These are phyloP conservation scores for Picochlorum sp. DNA, from an alignment of 139 green algal genomes.

Conservation along the genomic window DNA sequence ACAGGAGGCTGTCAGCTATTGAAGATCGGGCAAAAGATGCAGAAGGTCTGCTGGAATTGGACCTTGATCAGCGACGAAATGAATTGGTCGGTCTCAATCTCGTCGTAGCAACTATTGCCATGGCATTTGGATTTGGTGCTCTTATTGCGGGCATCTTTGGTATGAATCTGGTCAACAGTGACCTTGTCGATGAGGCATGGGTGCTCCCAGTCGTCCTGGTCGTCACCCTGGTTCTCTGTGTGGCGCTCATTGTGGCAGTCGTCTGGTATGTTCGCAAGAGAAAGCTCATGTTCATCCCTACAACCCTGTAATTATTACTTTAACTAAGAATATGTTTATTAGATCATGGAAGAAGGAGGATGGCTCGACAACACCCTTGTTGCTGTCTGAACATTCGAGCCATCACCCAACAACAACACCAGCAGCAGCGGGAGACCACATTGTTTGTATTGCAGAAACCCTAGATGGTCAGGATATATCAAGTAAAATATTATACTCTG, in stretches of 20 bases:
- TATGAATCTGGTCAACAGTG: conserved; percentile 25
- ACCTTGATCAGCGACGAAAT: conserved; percentile 38
- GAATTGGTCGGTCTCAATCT: conserved; percentile 41
- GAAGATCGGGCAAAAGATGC: conserved; percentile 23
- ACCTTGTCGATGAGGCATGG: conserved; percentile 14
- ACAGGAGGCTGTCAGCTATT: conserved; percentile 21
- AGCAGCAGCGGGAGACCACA: too few relatives aligned
- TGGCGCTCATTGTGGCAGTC: conserved; percentile 2
- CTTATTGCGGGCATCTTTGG: conserved; percentile 22
- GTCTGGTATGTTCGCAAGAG: conserved; percentile 9
- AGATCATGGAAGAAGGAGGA: too few relatives aligned
- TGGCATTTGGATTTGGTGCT: conserved; percentile 17
- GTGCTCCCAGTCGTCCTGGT: conserved; percentile 7
- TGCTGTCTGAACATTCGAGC: too few relatives aligned
- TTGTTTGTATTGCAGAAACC: too few relatives aligned
- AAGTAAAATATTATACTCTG: too few relatives aligned
- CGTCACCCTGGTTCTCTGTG: background rate
- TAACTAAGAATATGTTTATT: too few relatives aligned
- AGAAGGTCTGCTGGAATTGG: conserved; percentile 34
- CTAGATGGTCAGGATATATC: too few relatives aligned
- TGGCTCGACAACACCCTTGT: too few relatives aligned
- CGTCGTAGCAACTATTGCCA: conserved; percentile 26
- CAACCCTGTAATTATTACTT: background rate
- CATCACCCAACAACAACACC: too few relatives aligned
- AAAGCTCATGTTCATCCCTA: conserved; percentile 15